Conservation (phyloP, 2,329 filamentous ascomycete genomes). For the Cordyceps javanica region DNA sequence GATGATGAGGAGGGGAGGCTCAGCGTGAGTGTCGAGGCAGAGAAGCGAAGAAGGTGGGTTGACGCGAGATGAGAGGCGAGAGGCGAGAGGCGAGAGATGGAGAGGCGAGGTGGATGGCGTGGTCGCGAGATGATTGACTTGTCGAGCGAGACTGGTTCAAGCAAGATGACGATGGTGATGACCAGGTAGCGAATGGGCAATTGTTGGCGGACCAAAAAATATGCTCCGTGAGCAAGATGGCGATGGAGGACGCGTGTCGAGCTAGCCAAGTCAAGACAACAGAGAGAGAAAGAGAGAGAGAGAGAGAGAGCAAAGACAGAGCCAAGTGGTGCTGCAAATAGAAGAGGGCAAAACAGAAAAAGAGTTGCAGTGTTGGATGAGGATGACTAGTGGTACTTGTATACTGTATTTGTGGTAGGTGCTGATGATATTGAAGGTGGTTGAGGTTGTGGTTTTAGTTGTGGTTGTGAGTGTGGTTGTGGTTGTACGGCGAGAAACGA, state of each 20-base stretch:
- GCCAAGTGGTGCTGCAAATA: conserved; percentile 1
- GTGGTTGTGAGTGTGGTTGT: too few relatives aligned
- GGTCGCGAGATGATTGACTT: too few relatives aligned
- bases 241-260: background rate
- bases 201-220: too few relatives aligned
- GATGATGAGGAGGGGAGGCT: background rate
- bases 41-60: background rate
- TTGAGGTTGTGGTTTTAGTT: background rate
- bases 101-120: too few relatives aligned
- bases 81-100: too few relatives aligned
- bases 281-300: too few relatives aligned
- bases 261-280: background rate
- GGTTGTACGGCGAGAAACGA: background rate
- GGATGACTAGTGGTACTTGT: background rate
- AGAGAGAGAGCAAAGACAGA: conserved; percentile 8
- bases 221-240: too few relatives aligned
- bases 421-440: background rate
- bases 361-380: background rate
- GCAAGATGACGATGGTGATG: background rate
- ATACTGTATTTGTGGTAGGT: background rate
- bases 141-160: too few relatives aligned
- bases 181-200: background rate
- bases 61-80: too few relatives aligned
- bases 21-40: background rate
- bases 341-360: background rate